These are phyloP conservation scores for Lichtheimia ornata DNA, from an alignment of 371 early-diverging fungal genomes.

Conservation along the genomic window DNA sequence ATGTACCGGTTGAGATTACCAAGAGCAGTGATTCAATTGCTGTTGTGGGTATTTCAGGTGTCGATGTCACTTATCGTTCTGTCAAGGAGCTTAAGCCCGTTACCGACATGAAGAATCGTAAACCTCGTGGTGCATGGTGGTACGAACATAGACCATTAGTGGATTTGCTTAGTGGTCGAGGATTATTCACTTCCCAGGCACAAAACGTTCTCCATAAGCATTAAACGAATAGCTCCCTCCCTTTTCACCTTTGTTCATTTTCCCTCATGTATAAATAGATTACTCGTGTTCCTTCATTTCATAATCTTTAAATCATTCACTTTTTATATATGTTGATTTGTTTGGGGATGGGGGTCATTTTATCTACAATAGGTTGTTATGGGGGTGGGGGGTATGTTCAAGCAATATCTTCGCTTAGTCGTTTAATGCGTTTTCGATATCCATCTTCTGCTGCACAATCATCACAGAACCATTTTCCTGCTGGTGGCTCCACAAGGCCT, in stretches of 20 bases:
- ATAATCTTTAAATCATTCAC: neutral
- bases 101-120: constrained; percentile 82
- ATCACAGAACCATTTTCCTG: constrained; percentile 94
- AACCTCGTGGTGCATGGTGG: constrained; percentile 83
- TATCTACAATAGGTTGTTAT: neutral
- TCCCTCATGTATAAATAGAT: neutral
- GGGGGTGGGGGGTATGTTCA: constrained; percentile 5
- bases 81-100: constrained; percentile 64
- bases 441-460: constrained; percentile 46
- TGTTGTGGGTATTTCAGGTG: constrained; percentile 87
- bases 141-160: constrained; percentile 53
- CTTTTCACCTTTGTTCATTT: neutral
- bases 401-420: constrained; percentile 16
- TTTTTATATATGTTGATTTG: constrained; percentile 5
- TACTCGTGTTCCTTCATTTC: neutral
- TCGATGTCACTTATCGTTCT: constrained; percentile 73
- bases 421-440: constrained; percentile 31
- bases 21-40: constrained; percentile 60
- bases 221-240: neutral
- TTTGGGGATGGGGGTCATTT: neutral
- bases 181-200: constrained; percentile 22
- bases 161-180: constrained; percentile 45
- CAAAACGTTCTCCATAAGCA: constrained; percentile 4
- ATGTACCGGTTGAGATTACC: constrained; percentile 67
- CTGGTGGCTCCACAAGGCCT: constrained; percentile 79